Base-by-base conservation (phyloP, 768 basidiomycete genomes). In the Termitomyces sp. region DNA sequence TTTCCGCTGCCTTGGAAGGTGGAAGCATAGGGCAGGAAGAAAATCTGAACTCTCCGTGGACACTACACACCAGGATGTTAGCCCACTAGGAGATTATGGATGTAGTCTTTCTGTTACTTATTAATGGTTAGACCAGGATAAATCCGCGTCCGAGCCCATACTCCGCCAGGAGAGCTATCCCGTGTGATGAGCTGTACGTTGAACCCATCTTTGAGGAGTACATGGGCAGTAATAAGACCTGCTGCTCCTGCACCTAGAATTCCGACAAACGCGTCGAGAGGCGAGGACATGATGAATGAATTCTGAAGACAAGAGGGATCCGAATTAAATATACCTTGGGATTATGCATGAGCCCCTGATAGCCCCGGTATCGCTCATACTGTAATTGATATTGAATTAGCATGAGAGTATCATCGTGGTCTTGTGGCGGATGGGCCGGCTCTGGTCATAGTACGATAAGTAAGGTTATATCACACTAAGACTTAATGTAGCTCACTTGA, bases 1-100 rank as follows among this genome's bases (percentile, higher is more conserved):
- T 78, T 46, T 70, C 61, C 9, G 51, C 62, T 13, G 72, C 62
- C n/a, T 74, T 64, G 4, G 65, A 39, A 9, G 82, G 83, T 4
- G 71, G 69, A 0, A 79, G 78, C 87, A 88, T 88, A 2, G 75
- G 67, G 42, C 87, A 62, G 0, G 81, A 66, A 7, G 87, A 87
- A 70, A 89, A 88, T 13, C 77, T 67, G 62, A 81, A 87, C 64
- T 90, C 85, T 3, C 86, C 87, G 66, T 87, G 80, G 1, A 89
- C 85, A 65, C 88, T 89, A 32, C 28, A 20, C 20, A 18, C 58
- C 28, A 56, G 24, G 24, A 22, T 8, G 20, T 52, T 9, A 20
- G 38, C 3, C 16, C 8, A 39, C 35, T 18, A n/a, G 9, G 11
- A 44, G 32, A 20, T 24, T 4, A 28, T 28, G 4, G 28, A 33